Conservation (phyloP, 2,329 filamentous ascomycete species). For the Pyrenochaeta sp. region DNA sequence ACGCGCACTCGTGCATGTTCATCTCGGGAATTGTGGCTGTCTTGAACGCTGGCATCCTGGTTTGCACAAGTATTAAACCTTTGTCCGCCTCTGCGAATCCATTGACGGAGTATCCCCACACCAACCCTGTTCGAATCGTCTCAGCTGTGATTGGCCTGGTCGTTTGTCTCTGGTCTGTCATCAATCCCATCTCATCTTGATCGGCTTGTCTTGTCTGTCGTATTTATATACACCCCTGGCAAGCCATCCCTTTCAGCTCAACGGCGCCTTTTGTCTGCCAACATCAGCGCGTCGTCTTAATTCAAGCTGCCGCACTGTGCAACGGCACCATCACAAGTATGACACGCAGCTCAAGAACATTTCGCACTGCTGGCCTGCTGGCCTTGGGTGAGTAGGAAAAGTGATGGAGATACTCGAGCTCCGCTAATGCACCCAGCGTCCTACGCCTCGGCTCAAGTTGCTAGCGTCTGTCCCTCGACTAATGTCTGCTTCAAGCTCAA, state of each 20-base stretch:
- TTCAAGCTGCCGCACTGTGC: not conserved
- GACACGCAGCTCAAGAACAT: slow-evolving; percentile 18
- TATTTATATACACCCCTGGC: slow-evolving; percentile 13
- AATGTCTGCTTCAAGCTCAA: slow-evolving; percentile 61
- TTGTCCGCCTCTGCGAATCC: slow-evolving; percentile 17
- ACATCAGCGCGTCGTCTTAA: not conserved
- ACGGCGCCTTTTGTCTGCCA: not conserved
- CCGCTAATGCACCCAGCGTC: slow-evolving; percentile 35
- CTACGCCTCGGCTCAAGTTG: slow-evolving; percentile 40
- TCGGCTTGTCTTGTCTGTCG: slow-evolving; percentile 3
- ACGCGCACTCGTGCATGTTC: not conserved
- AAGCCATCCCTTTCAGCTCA: slow-evolving; percentile 10
- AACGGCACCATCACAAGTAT: slow-evolving; percentile 10
- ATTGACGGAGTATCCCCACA: slow-evolving; percentile 2
- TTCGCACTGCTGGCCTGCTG: slow-evolving; percentile 28
- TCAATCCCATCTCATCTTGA: not conserved
- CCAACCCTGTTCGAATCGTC: not conserved
- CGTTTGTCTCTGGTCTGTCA: slow-evolving; percentile 5
- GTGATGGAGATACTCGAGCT: not conserved
- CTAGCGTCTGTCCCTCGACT: slow-evolving; percentile 33
- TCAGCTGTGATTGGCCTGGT: slow-evolving; percentile 9
- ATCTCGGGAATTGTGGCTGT: not conserved
- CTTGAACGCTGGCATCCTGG: not conserved
- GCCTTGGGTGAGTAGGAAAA: slow-evolving; percentile 36
- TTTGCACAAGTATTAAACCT: slow-evolving; percentile 12